phyloP scores from a whole-genome alignment of 345 rosid genomes.

The Eutrema heterophyllum region DNA sequence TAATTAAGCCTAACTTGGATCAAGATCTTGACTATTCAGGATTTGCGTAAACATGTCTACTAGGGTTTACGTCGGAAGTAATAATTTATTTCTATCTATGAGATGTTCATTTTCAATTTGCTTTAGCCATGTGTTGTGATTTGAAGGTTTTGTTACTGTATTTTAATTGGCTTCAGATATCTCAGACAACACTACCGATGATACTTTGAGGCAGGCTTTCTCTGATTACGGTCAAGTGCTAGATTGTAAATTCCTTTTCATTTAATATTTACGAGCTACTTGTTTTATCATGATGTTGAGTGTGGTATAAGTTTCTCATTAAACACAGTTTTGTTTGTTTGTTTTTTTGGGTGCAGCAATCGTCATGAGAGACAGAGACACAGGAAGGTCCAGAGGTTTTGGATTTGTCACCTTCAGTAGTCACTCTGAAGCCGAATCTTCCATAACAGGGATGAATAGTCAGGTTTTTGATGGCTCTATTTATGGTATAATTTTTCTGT shows the following conservation, averaged over 20 bases:
- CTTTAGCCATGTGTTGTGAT: not conserved
- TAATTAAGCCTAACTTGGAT: not conserved
- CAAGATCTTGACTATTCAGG: not conserved
- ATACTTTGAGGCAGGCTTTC: slow-evolving; percentile 36
- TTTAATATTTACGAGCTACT: too few relatives aligned
- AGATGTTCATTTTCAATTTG: not conserved
- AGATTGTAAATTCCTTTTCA: slow-evolving; percentile 28
- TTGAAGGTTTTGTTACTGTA: not conserved
- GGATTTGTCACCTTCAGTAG: slow-evolving; percentile 44
- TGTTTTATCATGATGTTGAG: not conserved
- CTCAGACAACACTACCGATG: slow-evolving; percentile 31
- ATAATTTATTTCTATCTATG: not conserved
- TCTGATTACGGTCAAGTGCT: slow-evolving; percentile 32
- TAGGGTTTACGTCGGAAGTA: slow-evolving; percentile 59
- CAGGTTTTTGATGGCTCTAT: slow-evolving; percentile 31
- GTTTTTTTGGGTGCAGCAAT: slow-evolving; percentile 27
- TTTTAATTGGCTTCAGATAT: slow-evolving; percentile 24
- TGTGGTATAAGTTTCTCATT: not conserved
- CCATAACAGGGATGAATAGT: slow-evolving; percentile 49
- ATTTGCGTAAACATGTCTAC: slow-evolving; percentile 35
- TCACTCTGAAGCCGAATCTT: slow-evolving; percentile 38
- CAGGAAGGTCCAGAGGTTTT: slow-evolving; percentile 55
- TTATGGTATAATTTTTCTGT: not conserved
- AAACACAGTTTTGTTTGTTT: too few relatives aligned
- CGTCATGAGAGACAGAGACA: slow-evolving; percentile 43